Evolutionary conservation across 2,329 filamentous ascomycete genomes (phyloP).

Genomic region (Alternaria solani): DNA sequence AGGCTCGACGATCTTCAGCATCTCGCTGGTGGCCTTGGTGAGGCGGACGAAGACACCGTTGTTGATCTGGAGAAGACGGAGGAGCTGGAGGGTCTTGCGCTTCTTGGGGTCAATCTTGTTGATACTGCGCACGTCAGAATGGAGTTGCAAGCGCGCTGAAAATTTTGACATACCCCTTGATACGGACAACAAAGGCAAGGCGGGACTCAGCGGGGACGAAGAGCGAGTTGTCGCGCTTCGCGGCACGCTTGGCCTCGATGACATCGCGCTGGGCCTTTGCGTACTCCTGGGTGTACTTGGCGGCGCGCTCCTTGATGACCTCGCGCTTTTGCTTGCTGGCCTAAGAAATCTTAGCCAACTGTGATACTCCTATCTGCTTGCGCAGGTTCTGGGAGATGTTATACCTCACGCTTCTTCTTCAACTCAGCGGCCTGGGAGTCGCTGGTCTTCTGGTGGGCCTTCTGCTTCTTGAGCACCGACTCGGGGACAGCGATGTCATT

Average conservation of each 20-base stretch:
- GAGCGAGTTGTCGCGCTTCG: constrained; percentile 92
- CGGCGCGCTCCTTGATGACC: constrained; percentile 99
- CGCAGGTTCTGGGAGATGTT: constrained; percentile 47
- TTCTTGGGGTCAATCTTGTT: constrained; percentile 99
- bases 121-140: constrained; percentile 71
- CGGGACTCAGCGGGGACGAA: constrained; percentile 96
- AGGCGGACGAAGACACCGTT: constrained; percentile 97
- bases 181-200: constrained; percentile 97
- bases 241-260: constrained; percentile 87
- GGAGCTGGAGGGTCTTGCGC: constrained; percentile 99
- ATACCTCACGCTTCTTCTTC: constrained; percentile 96
- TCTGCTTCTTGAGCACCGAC: constrained; percentile 99
- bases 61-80: constrained; percentile 99
- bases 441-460: constrained; percentile 98
- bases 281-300: constrained; percentile 99
- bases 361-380: constrained; percentile 49
- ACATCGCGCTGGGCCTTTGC: constrained; percentile 96
- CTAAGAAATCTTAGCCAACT: constrained; percentile 64
- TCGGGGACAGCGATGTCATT: constrained; percentile 98
- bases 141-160: not conserved
- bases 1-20: constrained; percentile 97
- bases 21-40: constrained; percentile 97
- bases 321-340: constrained; percentile 98
- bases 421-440: constrained; percentile 81
- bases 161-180: constrained; percentile 79